phyloP scores from a whole-genome alignment of 495 filamentous ascomycete species.

The Extremus antarcticus region DNA sequence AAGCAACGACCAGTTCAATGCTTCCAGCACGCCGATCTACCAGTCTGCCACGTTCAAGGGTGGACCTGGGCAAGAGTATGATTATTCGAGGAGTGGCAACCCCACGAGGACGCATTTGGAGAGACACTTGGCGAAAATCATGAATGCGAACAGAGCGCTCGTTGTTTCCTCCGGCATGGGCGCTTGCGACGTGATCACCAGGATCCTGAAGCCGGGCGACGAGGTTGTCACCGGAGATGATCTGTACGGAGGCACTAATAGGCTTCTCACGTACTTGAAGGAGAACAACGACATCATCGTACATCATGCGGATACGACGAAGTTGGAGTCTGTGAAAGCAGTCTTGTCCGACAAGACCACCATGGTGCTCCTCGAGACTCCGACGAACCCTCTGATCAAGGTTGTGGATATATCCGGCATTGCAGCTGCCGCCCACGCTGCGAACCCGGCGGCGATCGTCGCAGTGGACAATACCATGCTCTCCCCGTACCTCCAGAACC shows the following conservation, averaged over 20 bases:
- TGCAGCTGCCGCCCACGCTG: conserved; percentile 60
- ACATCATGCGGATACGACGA: conserved; percentile 91
- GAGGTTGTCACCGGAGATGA: conserved; percentile 97
- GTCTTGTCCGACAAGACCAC: conserved; percentile 68
- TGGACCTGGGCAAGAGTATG: conserved; percentile 80
- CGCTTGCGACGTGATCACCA: conserved; percentile 92
- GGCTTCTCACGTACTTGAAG: conserved; percentile 81
- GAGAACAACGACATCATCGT: conserved; percentile 79
- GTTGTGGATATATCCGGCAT: conserved; percentile 83
- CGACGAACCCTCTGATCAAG: conserved; percentile 96
- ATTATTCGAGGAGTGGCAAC: conserved; percentile 96
- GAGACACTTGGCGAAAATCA: conserved; percentile 95
- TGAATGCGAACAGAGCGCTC: conserved; percentile 82
- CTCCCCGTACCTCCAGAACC: conserved; percentile 82
- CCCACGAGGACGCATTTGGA: conserved; percentile 94
- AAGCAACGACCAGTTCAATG: conserved; percentile 86
- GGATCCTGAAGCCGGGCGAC: conserved; percentile 82
- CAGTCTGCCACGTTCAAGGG: conserved; percentile 96
- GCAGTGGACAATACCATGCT: conserved; percentile 98
- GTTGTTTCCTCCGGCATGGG: conserved; percentile 96
- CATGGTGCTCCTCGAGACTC: conserved; percentile 93
- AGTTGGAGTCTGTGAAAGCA: conserved; percentile 52
- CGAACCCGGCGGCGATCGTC: conserved; percentile 71
- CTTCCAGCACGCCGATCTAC: conserved; percentile 92
- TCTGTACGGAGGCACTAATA: conserved; percentile 90